phyloP scores from a whole-genome alignment of 805 yeast species.

The Candida parachauliodes region DNA sequence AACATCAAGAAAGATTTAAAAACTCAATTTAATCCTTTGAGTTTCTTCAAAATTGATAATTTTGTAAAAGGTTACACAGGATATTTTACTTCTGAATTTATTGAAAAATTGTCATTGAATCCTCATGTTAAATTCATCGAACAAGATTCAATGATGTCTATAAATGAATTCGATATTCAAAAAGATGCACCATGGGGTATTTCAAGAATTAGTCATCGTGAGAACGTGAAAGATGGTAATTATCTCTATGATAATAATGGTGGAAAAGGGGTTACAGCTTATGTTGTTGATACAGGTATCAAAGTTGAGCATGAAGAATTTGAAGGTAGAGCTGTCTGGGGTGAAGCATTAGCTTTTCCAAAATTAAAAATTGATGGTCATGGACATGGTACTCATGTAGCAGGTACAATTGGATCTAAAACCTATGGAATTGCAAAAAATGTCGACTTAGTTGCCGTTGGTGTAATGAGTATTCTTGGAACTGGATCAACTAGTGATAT shows the following conservation, averaged over 20 bases:
- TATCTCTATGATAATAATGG: slow-evolving; percentile 38
- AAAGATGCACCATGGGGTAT: slow-evolving; percentile 42
- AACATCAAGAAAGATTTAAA: slow-evolving; percentile 15
- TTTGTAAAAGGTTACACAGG: slow-evolving; percentile 78
- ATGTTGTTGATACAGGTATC: slow-evolving; percentile 86
- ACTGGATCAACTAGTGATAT: slow-evolving; percentile 40
- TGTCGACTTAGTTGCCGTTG: slow-evolving; percentile 37
- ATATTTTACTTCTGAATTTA: slow-evolving; percentile 42
- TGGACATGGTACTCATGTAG: slow-evolving; percentile 95
- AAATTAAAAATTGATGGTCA: slow-evolving; percentile 50
- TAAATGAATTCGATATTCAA: slow-evolving; percentile 31
- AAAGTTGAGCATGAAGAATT: slow-evolving; percentile 56
- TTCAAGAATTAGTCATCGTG: slow-evolving; percentile 34
- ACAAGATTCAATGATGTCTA: slow-evolving; percentile 35
- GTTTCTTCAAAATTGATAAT: slow-evolving; percentile 55
- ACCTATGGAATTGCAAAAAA: slow-evolving; percentile 80
- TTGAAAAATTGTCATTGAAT: slow-evolving; percentile 11
- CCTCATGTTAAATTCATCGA: slow-evolving; percentile 34
- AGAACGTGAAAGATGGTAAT: slow-evolving; percentile 18
- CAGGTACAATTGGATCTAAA: slow-evolving; percentile 78
- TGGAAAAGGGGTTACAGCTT: slow-evolving; percentile 57
- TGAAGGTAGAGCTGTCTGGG: slow-evolving; percentile 57
- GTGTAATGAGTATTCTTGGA: slow-evolving; percentile 39
- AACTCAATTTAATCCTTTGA: slow-evolving; percentile 20
- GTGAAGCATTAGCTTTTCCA: slow-evolving; percentile 40